Conservation (phyloP, 2,329 filamentous ascomycete genomes). For the Cladophialophora carrionii region DNA sequence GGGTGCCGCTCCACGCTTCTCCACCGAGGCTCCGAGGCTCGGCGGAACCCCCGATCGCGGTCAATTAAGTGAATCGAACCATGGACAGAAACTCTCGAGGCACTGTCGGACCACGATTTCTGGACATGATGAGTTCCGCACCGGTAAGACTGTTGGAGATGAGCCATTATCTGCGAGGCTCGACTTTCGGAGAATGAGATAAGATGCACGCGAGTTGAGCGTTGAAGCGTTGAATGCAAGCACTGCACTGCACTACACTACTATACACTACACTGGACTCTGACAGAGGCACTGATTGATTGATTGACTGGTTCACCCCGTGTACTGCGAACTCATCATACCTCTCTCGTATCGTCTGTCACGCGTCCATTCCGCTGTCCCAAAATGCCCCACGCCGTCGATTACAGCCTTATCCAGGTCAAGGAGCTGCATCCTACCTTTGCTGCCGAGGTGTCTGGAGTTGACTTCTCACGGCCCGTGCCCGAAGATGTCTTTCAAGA, state of each 20-base stretch:
- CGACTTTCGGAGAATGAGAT: background rate
- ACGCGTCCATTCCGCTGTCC: background rate
- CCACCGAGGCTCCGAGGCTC: background rate
- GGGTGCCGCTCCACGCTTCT: background rate
- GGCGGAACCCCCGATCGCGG: conserved; percentile 1
- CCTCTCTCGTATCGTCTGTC: background rate
- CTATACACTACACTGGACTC: background rate
- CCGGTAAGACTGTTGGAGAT: conserved; percentile 4
- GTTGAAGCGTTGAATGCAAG: background rate
- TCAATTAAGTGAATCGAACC: background rate
- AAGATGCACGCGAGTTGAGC: conserved; percentile 1
- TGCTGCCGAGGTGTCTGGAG: conserved; percentile 45
- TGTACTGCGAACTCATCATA: background rate
- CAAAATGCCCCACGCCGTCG: conserved; percentile 14
- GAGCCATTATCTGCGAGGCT: background rate
- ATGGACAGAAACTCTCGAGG: background rate
- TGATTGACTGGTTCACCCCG: too few species aligned
- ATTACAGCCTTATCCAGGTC: conserved; percentile 38
- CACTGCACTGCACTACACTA: background rate
- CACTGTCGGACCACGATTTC: conserved; percentile 1
- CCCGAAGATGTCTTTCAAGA: conserved; percentile 44
- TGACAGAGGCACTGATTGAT: background rate
- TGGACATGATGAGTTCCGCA: background rate
- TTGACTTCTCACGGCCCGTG: conserved; percentile 45
- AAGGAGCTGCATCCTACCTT: conserved; percentile 42